These are phyloP conservation scores for Ilyonectria mors-panacis DNA, from an alignment of 2,329 filamentous ascomycete species.

Conservation along the genomic window DNA sequence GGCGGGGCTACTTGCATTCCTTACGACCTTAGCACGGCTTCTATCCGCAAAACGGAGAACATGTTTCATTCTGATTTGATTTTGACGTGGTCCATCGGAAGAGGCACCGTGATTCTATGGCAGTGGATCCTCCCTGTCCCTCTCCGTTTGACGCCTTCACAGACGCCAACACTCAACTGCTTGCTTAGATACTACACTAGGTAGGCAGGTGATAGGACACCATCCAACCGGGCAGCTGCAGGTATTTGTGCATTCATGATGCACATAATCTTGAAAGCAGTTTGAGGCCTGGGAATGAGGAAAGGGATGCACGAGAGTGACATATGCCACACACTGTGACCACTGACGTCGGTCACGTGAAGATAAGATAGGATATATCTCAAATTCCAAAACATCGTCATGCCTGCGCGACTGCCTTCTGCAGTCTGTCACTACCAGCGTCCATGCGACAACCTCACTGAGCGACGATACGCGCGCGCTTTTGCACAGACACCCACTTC, in stretches of 20 bases:
- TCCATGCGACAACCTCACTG: constrained; percentile 32
- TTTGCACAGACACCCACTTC: constrained; percentile 17
- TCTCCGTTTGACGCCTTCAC: background rate
- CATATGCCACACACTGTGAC: background rate
- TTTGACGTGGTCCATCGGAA: constrained; percentile 18
- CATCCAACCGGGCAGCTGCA: background rate
- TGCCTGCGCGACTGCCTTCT: constrained; percentile 34
- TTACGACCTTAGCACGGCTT: background rate
- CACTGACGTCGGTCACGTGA: constrained; percentile 46
- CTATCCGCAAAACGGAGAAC: background rate
- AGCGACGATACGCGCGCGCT: constrained; percentile 34
- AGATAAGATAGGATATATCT: constrained; percentile 49
- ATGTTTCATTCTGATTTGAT: constrained; percentile 11
- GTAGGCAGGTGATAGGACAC: background rate
- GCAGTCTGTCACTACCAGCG: constrained; percentile 33
- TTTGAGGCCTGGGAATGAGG: no score
- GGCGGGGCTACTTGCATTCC: constrained; percentile 8
- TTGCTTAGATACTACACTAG: background rate
- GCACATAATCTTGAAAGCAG: no score
- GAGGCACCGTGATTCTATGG: background rate
- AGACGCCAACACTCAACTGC: background rate
- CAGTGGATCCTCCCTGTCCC: background rate
- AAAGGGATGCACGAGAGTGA: background rate
- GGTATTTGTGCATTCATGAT: background rate
- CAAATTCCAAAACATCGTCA: constrained; percentile 40